Percentiles rank a stretch among this genome's conserved stretches.
phyloP scores from a whole-genome alignment of 306 rosid species.

The Prunus persica region Prunus_persica_NCBIv2 NC_034009.1:36298001-36298500 shows the following conservation, averaged over 20 bases:
- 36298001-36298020: neutral
- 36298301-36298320: too few species aligned
- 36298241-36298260: rapidly evolving
- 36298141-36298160: neutral
- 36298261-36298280: too few species aligned
- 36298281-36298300: too few species aligned
- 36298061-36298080: neutral
- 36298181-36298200: rapidly evolving
- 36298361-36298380: too few species aligned
- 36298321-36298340: too few species aligned
- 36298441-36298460: too few species aligned
- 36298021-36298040: conserved; percentile 20
- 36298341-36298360: too few species aligned
- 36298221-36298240: too few species aligned
- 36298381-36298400: too few species aligned
- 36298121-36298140: neutral
- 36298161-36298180: too few species aligned
- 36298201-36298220: rapidly evolving
- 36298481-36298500: rapidly evolving
- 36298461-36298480: rapidly evolving
- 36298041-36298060: conserved; percentile 11
- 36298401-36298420: too few species aligned
- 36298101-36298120: conserved; percentile 18
- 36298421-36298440: too few species aligned
- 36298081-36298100: neutral